Evolutionary conservation across 768 basidiomycete genomes (phyloP).

Genomic region (Leccinum aurantiacum): DNA sequence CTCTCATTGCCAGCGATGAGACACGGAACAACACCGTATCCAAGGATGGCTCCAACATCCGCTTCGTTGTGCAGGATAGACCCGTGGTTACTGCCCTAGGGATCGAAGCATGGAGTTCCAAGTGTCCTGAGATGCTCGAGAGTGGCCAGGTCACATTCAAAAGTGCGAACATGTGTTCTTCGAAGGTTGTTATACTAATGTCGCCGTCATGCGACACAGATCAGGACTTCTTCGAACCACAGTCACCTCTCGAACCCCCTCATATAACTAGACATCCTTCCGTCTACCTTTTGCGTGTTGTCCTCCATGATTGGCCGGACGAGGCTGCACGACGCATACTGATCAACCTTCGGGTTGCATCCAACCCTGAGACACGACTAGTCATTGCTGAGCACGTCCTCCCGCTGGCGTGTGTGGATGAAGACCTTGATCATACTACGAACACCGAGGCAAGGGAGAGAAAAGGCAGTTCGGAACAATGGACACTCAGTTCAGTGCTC

Average conservation of each 20-base stretch:
- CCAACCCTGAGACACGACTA: slow-evolving; percentile 48
- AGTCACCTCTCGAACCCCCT: slow-evolving; percentile 38
- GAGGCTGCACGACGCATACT: slow-evolving; percentile 47
- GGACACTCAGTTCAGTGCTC: slow-evolving; percentile 31
- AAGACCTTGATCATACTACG: slow-evolving; percentile 14
- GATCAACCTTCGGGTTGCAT: slow-evolving; percentile 42
- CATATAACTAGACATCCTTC: slow-evolving; percentile 43
- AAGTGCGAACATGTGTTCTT: slow-evolving; percentile 30
- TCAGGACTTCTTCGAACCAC: slow-evolving; percentile 76
- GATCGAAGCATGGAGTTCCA: slow-evolving; percentile 54
- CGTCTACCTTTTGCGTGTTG: slow-evolving; percentile 68
- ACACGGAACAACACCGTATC: slow-evolving; percentile 14
- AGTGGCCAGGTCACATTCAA: slow-evolving; percentile 54
- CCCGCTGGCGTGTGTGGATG: slow-evolving; percentile 67
- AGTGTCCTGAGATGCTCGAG: slow-evolving; percentile 58
- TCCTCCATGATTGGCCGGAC: slow-evolving; percentile 82
- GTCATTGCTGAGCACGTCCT: slow-evolving; percentile 73
- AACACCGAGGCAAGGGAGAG: slow-evolving; percentile 8
- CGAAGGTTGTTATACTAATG: background rate
- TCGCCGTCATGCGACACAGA: slow-evolving; percentile 32
- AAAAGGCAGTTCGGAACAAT: slow-evolving; percentile 16
- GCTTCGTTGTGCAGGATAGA: slow-evolving; percentile 59
- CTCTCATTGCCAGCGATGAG: background rate
- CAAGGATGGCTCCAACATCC: slow-evolving; percentile 37
- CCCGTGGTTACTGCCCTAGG: slow-evolving; percentile 55